These are phyloP conservation scores for Lactifluus volemus DNA, from an alignment of 768 basidiomycete species.

Conservation along the genomic window DNA sequence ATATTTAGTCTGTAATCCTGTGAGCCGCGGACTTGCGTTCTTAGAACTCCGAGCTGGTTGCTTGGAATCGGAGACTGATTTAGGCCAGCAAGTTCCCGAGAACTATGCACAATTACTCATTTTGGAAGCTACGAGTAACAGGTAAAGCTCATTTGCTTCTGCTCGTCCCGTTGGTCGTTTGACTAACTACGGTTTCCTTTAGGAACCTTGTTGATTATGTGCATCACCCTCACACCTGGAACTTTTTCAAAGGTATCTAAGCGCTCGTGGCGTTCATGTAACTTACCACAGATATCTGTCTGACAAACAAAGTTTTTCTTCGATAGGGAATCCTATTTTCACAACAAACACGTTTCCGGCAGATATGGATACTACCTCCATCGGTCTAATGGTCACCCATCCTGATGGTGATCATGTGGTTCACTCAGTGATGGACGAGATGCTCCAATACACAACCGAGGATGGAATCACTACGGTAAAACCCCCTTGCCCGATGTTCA, in stretches of 20 bases:
- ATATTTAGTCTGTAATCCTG: conserved; percentile 41
- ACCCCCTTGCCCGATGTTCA: not conserved
- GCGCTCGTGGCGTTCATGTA: conserved; percentile 15
- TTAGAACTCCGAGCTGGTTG: conserved; percentile 33
- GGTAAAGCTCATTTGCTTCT: conserved; percentile 23
- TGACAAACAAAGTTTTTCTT: conserved; percentile 20
- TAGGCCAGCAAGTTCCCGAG: conserved; percentile 35
- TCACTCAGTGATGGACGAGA: conserved; percentile 45
- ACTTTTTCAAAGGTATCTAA: conserved; percentile 16
- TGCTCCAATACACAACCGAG: conserved; percentile 39
- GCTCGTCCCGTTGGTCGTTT: not conserved
- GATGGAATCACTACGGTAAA: conserved; percentile 37
- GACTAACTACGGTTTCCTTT: not conserved
- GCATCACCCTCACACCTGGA: conserved; percentile 39
- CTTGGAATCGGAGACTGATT: conserved; percentile 38
- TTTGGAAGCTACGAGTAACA: conserved; percentile 41
- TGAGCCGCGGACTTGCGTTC: conserved; percentile 34
- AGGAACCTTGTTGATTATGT: conserved; percentile 35
- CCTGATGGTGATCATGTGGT: conserved; percentile 26
- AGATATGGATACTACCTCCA: conserved; percentile 49
- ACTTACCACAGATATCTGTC: conserved; percentile 33
- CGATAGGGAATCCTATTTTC: conserved; percentile 42
- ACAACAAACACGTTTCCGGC: conserved; percentile 35
- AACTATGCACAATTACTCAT: conserved; percentile 55
- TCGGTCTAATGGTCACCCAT: conserved; percentile 38